Evolutionary conservation across 2,329 filamentous ascomycete species (phyloP), one percentile per base, ranked within the genome.

Genomic region (Calcarisporium arbuscula): DNA sequence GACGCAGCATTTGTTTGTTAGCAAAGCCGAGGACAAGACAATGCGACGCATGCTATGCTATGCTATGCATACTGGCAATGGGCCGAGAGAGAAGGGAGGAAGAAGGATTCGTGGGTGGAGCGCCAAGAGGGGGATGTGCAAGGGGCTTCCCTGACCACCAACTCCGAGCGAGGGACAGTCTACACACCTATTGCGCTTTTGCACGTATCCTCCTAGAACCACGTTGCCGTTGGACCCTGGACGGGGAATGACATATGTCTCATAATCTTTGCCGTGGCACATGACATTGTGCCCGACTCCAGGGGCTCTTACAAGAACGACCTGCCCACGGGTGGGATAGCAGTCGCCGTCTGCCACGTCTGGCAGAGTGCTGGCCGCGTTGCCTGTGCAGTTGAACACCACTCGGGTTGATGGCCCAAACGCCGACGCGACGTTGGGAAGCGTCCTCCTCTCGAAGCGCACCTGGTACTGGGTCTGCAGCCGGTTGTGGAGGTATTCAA

Each of bases 181-280:
- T 18, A 39, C 55, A 38, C 36, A 59, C 57, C 45, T 45, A 8
- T 43, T 41, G 15, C 56, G 50, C 33, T 57, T 57, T 34, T 64
- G 60, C 50, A 60, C 56, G 36, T 60, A 66, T 5, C 62, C 62
- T 5, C 62, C 61, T 2, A 64, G 47, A 19, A 55, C 47, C 6
- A 49, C 50, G 26, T 53, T 43, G 15, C 52, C 60, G 8, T 61
- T 57, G 0, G 61, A 62, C 7, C 45, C 46, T 0, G 58, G 55
- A 2, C 58, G 49, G 1, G 60, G 60, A 29, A 65, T 64, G 5
- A 64, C 48, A 35, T 65, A 64, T 1, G 62, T 64, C 37, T 62
- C 57, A 28, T 61, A 61, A 34, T 58, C 54, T 17, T 49, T 51
- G 0, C 59, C 59, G 31, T 64, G 57, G 2, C 52, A 49, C 62